These are phyloP conservation scores for Psilocybe cubensis DNA, from an alignment of 768 basidiomycete species.

Conservation along the genomic window DNA sequence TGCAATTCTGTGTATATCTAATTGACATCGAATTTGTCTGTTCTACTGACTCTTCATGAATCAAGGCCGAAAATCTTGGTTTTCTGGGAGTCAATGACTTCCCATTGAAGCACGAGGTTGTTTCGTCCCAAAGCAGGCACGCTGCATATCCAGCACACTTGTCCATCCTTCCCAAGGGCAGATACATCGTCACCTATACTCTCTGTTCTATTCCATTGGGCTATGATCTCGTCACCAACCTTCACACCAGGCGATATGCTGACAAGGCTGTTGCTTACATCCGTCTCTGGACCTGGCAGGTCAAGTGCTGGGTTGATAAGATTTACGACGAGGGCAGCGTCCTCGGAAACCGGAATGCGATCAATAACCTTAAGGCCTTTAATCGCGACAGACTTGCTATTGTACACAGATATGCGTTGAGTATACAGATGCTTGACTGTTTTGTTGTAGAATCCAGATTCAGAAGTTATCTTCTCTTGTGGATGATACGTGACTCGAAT, in stretches of 20 bases:
- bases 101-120: conserved; percentile 35
- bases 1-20: too few relatives aligned
- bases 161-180: conserved; percentile 33
- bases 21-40: too few relatives aligned
- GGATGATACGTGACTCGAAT: conserved; percentile 41
- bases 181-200: conserved; percentile 14
- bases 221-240: conserved; percentile 26
- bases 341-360: conserved; percentile 37
- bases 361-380: conserved; percentile 34
- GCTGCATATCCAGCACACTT: conserved; percentile 31
- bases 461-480: conserved; percentile 27
- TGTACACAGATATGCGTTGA: conserved; percentile 37
- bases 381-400: conserved; percentile 33
- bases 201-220: conserved; percentile 35
- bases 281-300: conserved; percentile 1
- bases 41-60: too few relatives aligned
- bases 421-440: conserved; percentile 26
- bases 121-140: conserved; percentile 32
- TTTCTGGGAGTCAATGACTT: conserved; percentile 25
- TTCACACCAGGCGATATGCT: conserved; percentile 12
- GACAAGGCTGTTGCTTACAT: too few relatives aligned
- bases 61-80: conserved; percentile 4
- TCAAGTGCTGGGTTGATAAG: conserved; percentile 30
- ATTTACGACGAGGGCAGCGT: conserved; percentile 35
- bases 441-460: conserved; percentile 35